Percentiles rank a stretch among this genome's conserved stretches.
These are phyloP conservation scores for Abortiporus biennis DNA, from an alignment of 1,284 basidiomycete species.

Conservation along the genomic window DNA sequence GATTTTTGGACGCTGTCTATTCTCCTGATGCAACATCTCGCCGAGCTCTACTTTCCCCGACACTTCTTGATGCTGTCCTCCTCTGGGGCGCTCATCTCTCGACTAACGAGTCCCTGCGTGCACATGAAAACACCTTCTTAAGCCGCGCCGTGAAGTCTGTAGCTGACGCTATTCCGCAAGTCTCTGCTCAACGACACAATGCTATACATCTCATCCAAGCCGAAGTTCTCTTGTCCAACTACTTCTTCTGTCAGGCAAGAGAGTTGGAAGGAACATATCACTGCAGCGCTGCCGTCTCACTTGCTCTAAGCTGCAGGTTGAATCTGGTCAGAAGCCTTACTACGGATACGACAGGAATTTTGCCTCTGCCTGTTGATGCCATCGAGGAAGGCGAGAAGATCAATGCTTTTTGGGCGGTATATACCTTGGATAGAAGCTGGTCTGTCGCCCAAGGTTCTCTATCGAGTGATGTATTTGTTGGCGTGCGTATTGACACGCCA, in stretches of 20 bases:
- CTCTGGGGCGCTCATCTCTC: slow-evolving; percentile 21
- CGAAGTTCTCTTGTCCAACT: slow-evolving; percentile 37
- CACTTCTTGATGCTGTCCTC: slow-evolving; percentile 10
- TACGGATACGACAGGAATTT: not conserved
- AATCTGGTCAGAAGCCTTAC: slow-evolving; percentile 12
- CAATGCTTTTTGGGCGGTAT: slow-evolving; percentile 37
- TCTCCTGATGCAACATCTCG: not conserved
- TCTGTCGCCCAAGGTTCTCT: slow-evolving; percentile 27
- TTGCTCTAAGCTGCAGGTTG: slow-evolving; percentile 29
- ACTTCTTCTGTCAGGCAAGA: slow-evolving; percentile 34
- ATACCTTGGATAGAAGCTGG: slow-evolving; percentile 35
- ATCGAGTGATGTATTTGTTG: slow-evolving; percentile 4
- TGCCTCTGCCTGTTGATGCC: slow-evolving; percentile 14
- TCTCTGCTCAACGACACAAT: slow-evolving; percentile 24
- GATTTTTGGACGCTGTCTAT: slow-evolving; percentile 23
- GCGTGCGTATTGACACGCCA: slow-evolving; percentile 24
- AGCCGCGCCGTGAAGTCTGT: slow-evolving; percentile 22
- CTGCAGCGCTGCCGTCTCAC: slow-evolving; percentile 31
- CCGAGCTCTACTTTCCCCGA: slow-evolving; percentile 10
- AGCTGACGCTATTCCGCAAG: slow-evolving; percentile 19
- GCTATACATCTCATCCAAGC: slow-evolving; percentile 32
- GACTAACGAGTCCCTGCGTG: slow-evolving; percentile 10
- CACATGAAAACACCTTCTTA: slow-evolving; percentile 19
- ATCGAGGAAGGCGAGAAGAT: slow-evolving; percentile 35
- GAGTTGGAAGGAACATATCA: slow-evolving; percentile 38